Evolutionary conservation across 768 basidiomycete species (phyloP).

Genomic region (Leccinum pellstonianum): DNA sequence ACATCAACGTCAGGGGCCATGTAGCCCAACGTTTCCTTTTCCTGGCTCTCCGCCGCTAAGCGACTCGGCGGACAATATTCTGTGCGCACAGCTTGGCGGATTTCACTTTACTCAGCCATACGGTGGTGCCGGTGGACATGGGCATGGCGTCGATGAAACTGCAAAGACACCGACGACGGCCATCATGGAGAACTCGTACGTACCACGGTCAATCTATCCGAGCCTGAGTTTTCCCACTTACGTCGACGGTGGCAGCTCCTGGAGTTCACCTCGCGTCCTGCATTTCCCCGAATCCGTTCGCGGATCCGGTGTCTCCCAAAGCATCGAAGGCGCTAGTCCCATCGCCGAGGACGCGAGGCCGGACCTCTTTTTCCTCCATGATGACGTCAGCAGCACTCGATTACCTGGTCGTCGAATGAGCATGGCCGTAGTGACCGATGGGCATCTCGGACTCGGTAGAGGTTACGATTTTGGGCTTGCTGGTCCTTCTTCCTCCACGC

Average conservation of each 20-base stretch:
- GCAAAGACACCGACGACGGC: slow-evolving; percentile 26
- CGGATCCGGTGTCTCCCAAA: slow-evolving; percentile 20
- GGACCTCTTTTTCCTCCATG: slow-evolving; percentile 11
- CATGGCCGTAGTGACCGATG: slow-evolving; percentile 12
- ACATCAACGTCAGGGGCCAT: slow-evolving; percentile 24
- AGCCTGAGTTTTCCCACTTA: slow-evolving; percentile 19
- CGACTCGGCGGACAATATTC: slow-evolving; percentile 20
- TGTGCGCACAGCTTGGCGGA: slow-evolving; percentile 24
- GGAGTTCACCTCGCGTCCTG: slow-evolving; percentile 23
- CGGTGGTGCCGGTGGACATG: slow-evolving; percentile 3
- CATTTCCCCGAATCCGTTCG: slow-evolving; percentile 27
- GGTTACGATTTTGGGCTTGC: slow-evolving; percentile 8
- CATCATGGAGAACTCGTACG: slow-evolving; percentile 30
- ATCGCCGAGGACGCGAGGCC: slow-evolving; percentile 29
- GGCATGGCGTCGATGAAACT: slow-evolving; percentile 19
- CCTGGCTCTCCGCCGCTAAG: slow-evolving; percentile 10
- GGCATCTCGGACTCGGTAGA: slow-evolving; percentile 9
- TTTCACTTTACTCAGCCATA: slow-evolving; percentile 27
- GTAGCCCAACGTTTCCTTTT: slow-evolving; percentile 6
- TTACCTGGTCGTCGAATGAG: slow-evolving; percentile 17
- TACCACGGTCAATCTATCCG: slow-evolving; percentile 8
- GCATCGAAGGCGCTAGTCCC: slow-evolving; percentile 8
- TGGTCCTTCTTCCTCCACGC: slow-evolving; percentile 7
- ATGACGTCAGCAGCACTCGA: slow-evolving; percentile 26
- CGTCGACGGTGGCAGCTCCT: slow-evolving; percentile 27